Base-by-base conservation (phyloP, 208 protist genomes). In the Acanthamoeba divionensis region DNA sequence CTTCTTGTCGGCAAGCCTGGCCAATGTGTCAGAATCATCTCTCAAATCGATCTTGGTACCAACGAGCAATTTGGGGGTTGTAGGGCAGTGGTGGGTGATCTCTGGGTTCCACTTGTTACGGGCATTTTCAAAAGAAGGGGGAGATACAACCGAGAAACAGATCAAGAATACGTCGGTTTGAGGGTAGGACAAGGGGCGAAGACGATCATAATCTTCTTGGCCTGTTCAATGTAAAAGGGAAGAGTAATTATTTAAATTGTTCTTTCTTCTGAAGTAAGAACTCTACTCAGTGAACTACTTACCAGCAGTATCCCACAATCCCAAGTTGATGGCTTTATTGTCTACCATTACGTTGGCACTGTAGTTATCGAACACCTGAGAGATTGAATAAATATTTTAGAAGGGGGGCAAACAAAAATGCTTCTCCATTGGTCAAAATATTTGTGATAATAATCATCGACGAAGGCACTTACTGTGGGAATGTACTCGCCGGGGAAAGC, bases 191-290 rank as follows among this genome's bases (percentile, higher is more conserved):
- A 98, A 92, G 48, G 97, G 96, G 24, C 97, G 90, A 21, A 98
- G 94, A 50, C 96, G 91, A 89, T 98, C 97, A 90, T 98, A 98
- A 85, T 99, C 97, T 90, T 98, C 97, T 92, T 98, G 97, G 44
- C 93, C 93, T n/a, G n/a, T n/a, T n/a, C n/a, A n/a, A n/a, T 1
- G 89, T 13, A 21, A 13, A 83, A 83, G 62, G 73, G 73, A 60
- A 69, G 97, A 96, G 33, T 97, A 96, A 6, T 97, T 33, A 50
- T 65, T 60, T 21, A 60, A n/a, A n/a, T n/a, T n/a, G n/a, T n/a
- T n/a, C n/a, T n/a, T n/a, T n/a, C n/a, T n/a, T n/a, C 91, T 55
- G 79, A n/a, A n/a, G n/a, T n/a, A n/a, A n/a, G n/a, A n/a, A n/a
- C n/a, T n/a, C n/a, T n/a, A n/a, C n/a, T n/a, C n/a, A n/a, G n/a